These are phyloP conservation scores for Penicillium simplicissimum DNA, from an alignment of 495 filamentous ascomycete species.

Conservation along the genomic window DNA sequence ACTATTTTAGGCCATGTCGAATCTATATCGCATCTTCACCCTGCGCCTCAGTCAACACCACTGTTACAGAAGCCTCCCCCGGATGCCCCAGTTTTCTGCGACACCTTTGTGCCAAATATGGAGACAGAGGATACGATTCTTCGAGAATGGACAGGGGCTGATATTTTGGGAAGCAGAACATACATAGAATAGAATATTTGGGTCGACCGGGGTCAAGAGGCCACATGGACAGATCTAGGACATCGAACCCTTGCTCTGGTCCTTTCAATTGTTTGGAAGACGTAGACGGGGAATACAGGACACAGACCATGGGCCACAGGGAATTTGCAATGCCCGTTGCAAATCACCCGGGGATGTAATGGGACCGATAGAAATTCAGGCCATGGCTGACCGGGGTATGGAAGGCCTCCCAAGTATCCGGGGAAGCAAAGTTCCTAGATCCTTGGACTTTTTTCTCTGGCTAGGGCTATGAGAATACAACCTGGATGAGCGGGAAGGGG, in stretches of 20 bases:
- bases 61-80: background rate
- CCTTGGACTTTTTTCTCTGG: background rate
- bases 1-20: conserved; percentile 3
- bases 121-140: conserved; percentile 10
- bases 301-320: conserved; percentile 11
- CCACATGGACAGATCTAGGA: background rate
- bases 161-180: background rate
- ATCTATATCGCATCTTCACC: conserved; percentile 5
- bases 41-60: background rate
- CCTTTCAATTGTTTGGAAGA: background rate
- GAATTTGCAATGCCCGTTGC: conserved; percentile 4
- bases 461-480: background rate
- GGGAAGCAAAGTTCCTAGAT: background rate
- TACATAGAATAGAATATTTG: conserved; percentile 1
- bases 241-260: conserved; percentile 2
- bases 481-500: background rate
- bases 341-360: conserved; percentile 22
- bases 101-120: conserved; percentile 27
- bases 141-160: background rate
- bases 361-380: conserved; percentile 17
- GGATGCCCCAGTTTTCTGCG: background rate
- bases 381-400: background rate
- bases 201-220: background rate
- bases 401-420: background rate
- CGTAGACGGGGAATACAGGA: background rate